Percentiles rank a stretch among this genome's conserved stretches.
Conservation (phyloP, 2,329 filamentous ascomycete genomes). For the Ascosphaera acerosa region DNA sequence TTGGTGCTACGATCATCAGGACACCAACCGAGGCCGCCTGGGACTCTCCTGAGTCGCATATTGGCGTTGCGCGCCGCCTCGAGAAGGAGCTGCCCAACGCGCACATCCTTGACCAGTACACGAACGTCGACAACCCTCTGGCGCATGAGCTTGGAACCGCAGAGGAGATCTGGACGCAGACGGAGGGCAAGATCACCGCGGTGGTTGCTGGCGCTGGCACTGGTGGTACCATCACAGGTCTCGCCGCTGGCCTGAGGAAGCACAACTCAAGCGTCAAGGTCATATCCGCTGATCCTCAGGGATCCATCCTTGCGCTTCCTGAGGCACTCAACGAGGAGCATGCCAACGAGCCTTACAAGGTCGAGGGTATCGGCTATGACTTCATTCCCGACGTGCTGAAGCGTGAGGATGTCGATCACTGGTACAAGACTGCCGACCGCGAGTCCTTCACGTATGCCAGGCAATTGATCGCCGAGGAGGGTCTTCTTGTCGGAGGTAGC, state of each 20-base stretch:
- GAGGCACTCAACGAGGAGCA: slow-evolving; percentile 53
- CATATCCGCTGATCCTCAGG: slow-evolving; percentile 75
- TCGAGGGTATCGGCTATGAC: slow-evolving; percentile 96
- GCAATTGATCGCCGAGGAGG: slow-evolving; percentile 77
- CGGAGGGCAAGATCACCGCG: slow-evolving; percentile 52
- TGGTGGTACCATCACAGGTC: slow-evolving; percentile 78
- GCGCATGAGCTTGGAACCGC: slow-evolving; percentile 89
- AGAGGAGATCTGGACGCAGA: slow-evolving; percentile 90
- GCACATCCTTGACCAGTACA: slow-evolving; percentile 92
- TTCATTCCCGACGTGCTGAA: slow-evolving; percentile 90
- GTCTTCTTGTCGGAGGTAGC: slow-evolving; percentile 75
- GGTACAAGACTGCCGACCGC: slow-evolving; percentile 94
- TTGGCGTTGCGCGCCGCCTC: slow-evolving; percentile 71
- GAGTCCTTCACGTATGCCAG: slow-evolving; percentile 83
- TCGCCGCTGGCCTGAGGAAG: slow-evolving; percentile 65
- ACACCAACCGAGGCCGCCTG: slow-evolving; percentile 90
- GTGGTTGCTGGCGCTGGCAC: slow-evolving; percentile 85
- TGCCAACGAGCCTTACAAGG: slow-evolving; percentile 74
- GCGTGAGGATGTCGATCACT: slow-evolving; percentile 56
- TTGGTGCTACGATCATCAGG: slow-evolving; percentile 91
- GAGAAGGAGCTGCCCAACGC: slow-evolving; percentile 93
- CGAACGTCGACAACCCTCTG: slow-evolving; percentile 69
- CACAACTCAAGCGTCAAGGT: slow-evolving; percentile 70
- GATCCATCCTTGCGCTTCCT: slow-evolving; percentile 72
- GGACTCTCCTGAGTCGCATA: slow-evolving; percentile 88